Evolutionary conservation across 306 rosid genomes (phyloP), one percentile per base, ranked within the genome.

Genomic region (Sechiopsis laciniata): DNA sequence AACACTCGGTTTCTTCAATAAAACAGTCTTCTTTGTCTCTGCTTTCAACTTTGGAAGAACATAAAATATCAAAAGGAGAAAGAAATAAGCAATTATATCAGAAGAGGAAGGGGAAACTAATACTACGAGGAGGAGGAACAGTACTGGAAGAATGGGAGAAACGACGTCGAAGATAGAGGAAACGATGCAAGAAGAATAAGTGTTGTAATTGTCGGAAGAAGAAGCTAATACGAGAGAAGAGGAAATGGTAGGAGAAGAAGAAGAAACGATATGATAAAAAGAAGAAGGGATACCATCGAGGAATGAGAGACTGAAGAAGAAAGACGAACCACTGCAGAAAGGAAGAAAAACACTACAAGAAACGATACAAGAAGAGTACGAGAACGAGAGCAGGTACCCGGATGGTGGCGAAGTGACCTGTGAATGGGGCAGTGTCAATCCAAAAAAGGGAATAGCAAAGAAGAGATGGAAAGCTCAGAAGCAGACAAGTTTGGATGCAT

Each of bases 381-480:
- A 64, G 2, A 24, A 37, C 12, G 48, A 14, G 65, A 1, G 8
- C 6, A 37, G 51, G 51, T n/a, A 64, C 2, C 9, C 10, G 16
- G 35, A 66, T 66, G 54, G 72, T 40, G 55, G 72, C 37, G 53
- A 62, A 14, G 63, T 29, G 40, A 60, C 15, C 22, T 20, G 74
- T 74, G 56, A 42, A 79, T 79, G 82, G 82, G 82, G 37, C 82
- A 68, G 46, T 68, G 79, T 58, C 56, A 54, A 75, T 79, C 78
- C 13, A 68, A 8, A 21, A 57, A 58, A 57, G 71, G 10, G 22
- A 70, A 59, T 40, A 35, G 40, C 21, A 71, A 37, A 22, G 78
- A 73, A 51, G 57, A 64, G 52, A 37, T 40, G 16, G 29, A 40
- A 17, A 40, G 51, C n/a, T 59, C 75, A 59, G 20, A 46, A 15